Base-by-base conservation (phyloP, 345 rosid genomes). In the Heritiera littoralis region DNA sequence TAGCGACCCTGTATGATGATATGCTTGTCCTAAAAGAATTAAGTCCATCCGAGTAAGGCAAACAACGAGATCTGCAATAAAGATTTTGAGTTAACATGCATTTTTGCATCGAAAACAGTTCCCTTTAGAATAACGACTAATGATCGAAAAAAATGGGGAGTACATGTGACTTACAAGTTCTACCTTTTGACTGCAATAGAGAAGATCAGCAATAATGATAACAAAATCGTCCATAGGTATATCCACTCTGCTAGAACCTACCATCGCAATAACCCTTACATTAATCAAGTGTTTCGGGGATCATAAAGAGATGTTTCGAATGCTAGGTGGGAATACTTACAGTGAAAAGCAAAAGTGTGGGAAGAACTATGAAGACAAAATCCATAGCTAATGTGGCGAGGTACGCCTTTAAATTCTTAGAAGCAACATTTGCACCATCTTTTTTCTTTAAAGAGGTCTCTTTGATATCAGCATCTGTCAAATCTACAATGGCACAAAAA, bases 191-290 rank as follows among this genome's bases (percentile, higher is more conserved):
- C 82, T 63, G 85, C 86, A 76, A 87, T 28, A 28, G 77, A 80
- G 61, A 84, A 75, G 76, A 84, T 28, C 72, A 91, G 74, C 70
- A 85, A 28, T 2, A 87, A 66, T 4, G 82, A 60, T 79, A 88
- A 59, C 60, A 89, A 76, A 51, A 89, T 61, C n/a, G 85, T 46
- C n/a, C 86, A 82, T 20, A 71, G 7, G 83, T 86, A 88, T 60
- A 79, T 86, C 94, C 95, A 90, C 59, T 93, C 92, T 28, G 98
- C 85, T 13, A 95, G 83, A 87, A 92, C 93, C 99, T 95, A 84
- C 30, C 72, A 72, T 61, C 58, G 3, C 28, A 70, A 75, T 15
- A 70, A 78, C 4, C 9, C 38, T 23, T 2, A 10, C 6, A 4
- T 70, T 3, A 6, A 45, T 18, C 38, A 48, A 49, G 13, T 49